Base-by-base conservation (phyloP, 2,329 filamentous ascomycete genomes). In the Myriangium duriaei region DNA sequence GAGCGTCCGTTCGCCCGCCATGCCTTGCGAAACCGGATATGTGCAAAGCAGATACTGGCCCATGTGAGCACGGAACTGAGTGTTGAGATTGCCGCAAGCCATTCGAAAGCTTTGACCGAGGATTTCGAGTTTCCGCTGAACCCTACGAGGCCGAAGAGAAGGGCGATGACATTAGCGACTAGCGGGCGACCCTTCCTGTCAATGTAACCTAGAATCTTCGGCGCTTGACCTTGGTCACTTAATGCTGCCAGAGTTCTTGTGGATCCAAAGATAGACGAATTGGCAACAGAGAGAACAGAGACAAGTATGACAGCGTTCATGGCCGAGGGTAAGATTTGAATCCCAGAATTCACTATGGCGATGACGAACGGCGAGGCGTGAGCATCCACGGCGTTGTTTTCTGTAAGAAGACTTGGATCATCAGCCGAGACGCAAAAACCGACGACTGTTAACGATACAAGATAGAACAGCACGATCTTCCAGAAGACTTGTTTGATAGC, bases 261-360 rank as follows among this genome's bases (percentile, higher is more conserved):
- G 15, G 84, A 88, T 24, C 86, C 88, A 51, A 93, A 96, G 42
- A 95, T 79, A 44, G 86, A 79, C 5, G 84, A 88, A 60, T 94
- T 95, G 41, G 86, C 86, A 42, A 95, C 87, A 1, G 84, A 92
- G 14, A 95, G 65, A 14, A 94, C 86, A 13, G 87, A 81, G 45
- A 93, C 76, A 53, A 95, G 76, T 56, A 95, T 94, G 43, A 95
- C 85, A n/a, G 76, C 77, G 59, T 96, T 95, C 81, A 95, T 92
- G 38, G 95, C 72, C 0, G 81, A 87, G 2, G 85, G 84, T 2
- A 95, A 71, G 2, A 80, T 78, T 30, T 73, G 63, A 50, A 95
- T 92, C 6, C 83, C 43, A 1, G 86, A 85, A 45, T 86, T 80
- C 47, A 81, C 68, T 49, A 94, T 93, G 45, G 87, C 84, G 51